Conservation (phyloP, 2,329 filamentous ascomycete genomes). For the Ceratocystis albifundus region DNA sequence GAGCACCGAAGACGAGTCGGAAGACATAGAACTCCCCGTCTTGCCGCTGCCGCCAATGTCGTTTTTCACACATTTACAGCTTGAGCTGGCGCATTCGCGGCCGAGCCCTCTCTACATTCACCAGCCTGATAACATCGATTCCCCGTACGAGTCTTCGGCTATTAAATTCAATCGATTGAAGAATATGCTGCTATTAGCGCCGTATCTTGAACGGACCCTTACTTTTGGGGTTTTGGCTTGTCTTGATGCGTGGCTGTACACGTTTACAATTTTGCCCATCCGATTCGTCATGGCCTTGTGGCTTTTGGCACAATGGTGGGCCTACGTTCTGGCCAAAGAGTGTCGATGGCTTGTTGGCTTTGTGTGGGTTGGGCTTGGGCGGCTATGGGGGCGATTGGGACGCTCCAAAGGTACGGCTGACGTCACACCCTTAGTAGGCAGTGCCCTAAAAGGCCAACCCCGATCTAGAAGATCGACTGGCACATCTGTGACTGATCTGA, state of each 20-base stretch:
- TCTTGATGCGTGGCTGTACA: slow-evolving; percentile 91
- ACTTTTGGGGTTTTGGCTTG: slow-evolving; percentile 84
- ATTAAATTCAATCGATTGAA: slow-evolving; percentile 84
- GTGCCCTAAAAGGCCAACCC: neutral
- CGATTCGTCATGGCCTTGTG: slow-evolving; percentile 71
- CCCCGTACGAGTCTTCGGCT: slow-evolving; percentile 80
- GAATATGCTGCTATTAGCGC: slow-evolving; percentile 75
- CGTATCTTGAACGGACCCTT: slow-evolving; percentile 70
- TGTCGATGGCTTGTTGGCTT: slow-evolving; percentile 59
- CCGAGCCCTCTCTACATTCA: slow-evolving; percentile 57
- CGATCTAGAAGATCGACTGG: slow-evolving; percentile 2
- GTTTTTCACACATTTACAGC: slow-evolving; percentile 51
- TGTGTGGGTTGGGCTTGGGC: slow-evolving; percentile 65
- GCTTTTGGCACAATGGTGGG: slow-evolving; percentile 70
- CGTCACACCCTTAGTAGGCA: neutral
- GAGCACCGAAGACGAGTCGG: neutral
- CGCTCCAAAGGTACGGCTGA: neutral
- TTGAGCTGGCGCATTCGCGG: slow-evolving; percentile 50
- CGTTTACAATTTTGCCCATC: slow-evolving; percentile 86
- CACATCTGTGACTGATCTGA: neutral
- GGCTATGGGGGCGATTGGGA: slow-evolving; percentile 53
- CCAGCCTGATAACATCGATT: slow-evolving; percentile 44
- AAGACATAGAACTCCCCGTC: slow-evolving; percentile 34
- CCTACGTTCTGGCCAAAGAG: slow-evolving; percentile 59
- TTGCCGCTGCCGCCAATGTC: slow-evolving; percentile 57